A percentile compares a stretch with the other conserved stretches of the same genome.
These are phyloP conservation scores for Diaporthe vexans DNA, from an alignment of 2,329 filamentous ascomycete genomes.

Conservation along the genomic window DNA sequence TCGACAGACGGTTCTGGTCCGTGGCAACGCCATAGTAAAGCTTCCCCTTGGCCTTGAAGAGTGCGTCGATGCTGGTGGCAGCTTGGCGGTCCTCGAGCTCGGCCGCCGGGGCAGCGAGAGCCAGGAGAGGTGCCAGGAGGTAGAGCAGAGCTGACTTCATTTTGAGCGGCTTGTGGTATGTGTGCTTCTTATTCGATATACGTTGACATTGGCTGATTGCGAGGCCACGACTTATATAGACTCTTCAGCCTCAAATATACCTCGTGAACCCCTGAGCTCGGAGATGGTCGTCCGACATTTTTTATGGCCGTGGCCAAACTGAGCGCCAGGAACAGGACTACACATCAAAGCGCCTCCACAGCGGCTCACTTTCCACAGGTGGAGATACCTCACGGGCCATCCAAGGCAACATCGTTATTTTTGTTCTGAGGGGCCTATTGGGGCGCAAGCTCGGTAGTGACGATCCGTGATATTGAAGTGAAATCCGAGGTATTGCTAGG, in stretches of 20 bases:
- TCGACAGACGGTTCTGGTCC: constrained; percentile 66
- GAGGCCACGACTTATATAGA: constrained; percentile 1
- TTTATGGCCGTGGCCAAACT: not conserved
- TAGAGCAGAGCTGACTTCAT: constrained; percentile 52
- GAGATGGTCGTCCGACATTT: constrained; percentile 20
- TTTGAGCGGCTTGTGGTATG: constrained; percentile 15
- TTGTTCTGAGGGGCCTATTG: not conserved
- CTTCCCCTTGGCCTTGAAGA: constrained; percentile 74
- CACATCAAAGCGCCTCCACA: not conserved
- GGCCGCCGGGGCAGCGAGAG: constrained; percentile 50
- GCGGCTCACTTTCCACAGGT: constrained; percentile 5
- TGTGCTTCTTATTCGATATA: not conserved
- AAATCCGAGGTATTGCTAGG: constrained; percentile 11
- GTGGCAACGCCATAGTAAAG: constrained; percentile 73
- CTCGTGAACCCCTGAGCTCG: constrained; percentile 10
- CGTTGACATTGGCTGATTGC: not conserved
- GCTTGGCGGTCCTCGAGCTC: constrained; percentile 56
- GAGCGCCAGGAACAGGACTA: not conserved
- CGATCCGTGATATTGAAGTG: constrained; percentile 28
- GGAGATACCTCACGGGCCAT: not conserved
- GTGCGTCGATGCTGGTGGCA: constrained; percentile 64
- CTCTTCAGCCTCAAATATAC: not conserved
- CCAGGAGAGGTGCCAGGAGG: constrained; percentile 50
- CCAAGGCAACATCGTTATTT: not conserved
- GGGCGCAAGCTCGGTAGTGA: constrained; percentile 11